A percentile compares a stretch with the other conserved stretches of the same genome.
These are phyloP conservation scores for Candida sithepensis DNA, from an alignment of 805 yeast genomes.

Conservation along the genomic window DNA sequence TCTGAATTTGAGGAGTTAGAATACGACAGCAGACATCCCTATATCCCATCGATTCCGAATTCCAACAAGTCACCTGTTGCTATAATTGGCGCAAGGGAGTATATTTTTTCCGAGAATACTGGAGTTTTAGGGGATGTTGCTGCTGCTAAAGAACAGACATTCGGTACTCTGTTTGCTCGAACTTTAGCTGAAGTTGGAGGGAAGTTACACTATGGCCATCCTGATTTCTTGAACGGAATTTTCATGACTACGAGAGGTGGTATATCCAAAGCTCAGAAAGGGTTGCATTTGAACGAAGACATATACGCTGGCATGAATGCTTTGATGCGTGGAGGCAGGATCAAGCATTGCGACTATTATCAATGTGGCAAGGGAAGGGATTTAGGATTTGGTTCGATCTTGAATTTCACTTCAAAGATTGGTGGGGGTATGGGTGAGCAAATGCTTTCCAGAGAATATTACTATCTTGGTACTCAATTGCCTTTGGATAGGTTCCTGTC, in stretches of 20 bases:
- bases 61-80: slow-evolving; percentile 63
- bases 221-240: slow-evolving; percentile 86
- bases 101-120: slow-evolving; percentile 86
- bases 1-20: slow-evolving; percentile 88
- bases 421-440: slow-evolving; percentile 99
- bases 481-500: slow-evolving; percentile 89
- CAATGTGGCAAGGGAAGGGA: slow-evolving; percentile 98
- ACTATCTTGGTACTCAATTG: slow-evolving; percentile 81
- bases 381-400: slow-evolving; percentile 85
- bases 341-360: slow-evolving; percentile 91
- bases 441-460: slow-evolving; percentile 85
- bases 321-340: slow-evolving; percentile 82
- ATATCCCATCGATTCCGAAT: slow-evolving; percentile 52
- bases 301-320: slow-evolving; percentile 96
- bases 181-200: slow-evolving; percentile 93
- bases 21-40: slow-evolving; percentile 41
- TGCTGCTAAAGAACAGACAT: slow-evolving; percentile 96
- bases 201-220: slow-evolving; percentile 93
- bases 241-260: slow-evolving; percentile 97
- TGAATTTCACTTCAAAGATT: slow-evolving; percentile 91
- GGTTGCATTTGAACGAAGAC: slow-evolving; percentile 90
- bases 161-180: slow-evolving; percentile 92
- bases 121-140: slow-evolving; percentile 95
- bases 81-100: slow-evolving; percentile 92
- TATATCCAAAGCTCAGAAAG: slow-evolving; percentile 90